Conservation (phyloP, 805 yeast species). For the Suhomyces prunicola region DNA sequence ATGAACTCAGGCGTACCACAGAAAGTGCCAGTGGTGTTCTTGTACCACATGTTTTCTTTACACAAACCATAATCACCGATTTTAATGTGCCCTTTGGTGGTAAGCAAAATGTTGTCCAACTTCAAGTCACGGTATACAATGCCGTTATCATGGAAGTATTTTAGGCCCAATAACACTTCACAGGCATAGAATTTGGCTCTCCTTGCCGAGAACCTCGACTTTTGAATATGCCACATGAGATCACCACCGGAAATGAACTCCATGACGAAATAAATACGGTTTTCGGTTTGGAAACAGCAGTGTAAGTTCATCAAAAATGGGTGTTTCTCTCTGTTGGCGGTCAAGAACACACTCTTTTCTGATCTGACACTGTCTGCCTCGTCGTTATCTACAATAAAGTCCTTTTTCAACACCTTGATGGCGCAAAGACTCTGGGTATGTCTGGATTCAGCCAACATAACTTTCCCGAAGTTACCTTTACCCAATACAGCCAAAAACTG, state of each 20-base stretch:
- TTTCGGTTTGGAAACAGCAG: slow-evolving; percentile 97
- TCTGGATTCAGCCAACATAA: slow-evolving; percentile 93
- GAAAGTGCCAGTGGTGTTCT: slow-evolving; percentile 85
- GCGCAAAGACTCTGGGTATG: slow-evolving; percentile 83
- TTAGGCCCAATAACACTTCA: slow-evolving; percentile 86
- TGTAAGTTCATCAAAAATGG: slow-evolving; percentile 89
- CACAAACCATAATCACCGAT: slow-evolving; percentile 97
- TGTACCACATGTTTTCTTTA: slow-evolving; percentile 87
- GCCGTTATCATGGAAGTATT: slow-evolving; percentile 93
- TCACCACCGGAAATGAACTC: slow-evolving; percentile 98
- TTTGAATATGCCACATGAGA: slow-evolving; percentile 98
- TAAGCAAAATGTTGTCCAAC: slow-evolving; percentile 86
- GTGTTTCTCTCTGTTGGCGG: slow-evolving; percentile 83
- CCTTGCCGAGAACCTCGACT: slow-evolving; percentile 79
- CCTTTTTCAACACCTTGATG: slow-evolving; percentile 93
- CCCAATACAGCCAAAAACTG: slow-evolving; percentile 92
- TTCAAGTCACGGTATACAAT: slow-evolving; percentile 95
- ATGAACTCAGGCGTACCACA: slow-evolving; percentile 99
- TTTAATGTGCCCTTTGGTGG: slow-evolving; percentile 90
- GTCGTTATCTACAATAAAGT: slow-evolving; percentile 90
- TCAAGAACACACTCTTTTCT: slow-evolving; percentile 85
- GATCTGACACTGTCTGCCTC: slow-evolving; percentile 94
- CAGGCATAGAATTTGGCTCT: slow-evolving; percentile 98
- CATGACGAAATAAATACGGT: slow-evolving; percentile 96
- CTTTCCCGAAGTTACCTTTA: slow-evolving; percentile 98